Evolutionary conservation across 2,329 filamentous ascomycete genomes (phyloP), one percentile per base, ranked within the genome.

Genomic region (Aspergillus sp.): DNA sequence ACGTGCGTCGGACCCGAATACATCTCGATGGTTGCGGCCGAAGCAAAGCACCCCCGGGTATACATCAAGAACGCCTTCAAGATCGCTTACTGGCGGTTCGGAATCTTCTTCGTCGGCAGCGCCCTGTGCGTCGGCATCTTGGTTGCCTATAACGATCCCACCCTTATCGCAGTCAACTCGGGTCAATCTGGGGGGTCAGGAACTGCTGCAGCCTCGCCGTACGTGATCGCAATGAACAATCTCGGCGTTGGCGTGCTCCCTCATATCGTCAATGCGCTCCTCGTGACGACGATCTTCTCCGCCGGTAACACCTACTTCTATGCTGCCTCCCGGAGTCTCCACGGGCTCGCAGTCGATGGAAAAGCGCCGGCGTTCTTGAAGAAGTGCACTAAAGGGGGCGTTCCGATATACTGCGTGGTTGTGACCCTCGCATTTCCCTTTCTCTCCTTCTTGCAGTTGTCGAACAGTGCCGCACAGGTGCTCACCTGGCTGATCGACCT

Each of bases 41-140:
- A 90, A 66, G 82, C 86, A 1, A 82, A 86, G 61, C 86, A 88
- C 56, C 87, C 88, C 0, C 81, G 86, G 3, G 73, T 74, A 11
- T 81, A 86, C 32, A 84, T 93, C 72, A 88, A 88, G 1, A 82
- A 81, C 19, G 89, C 88, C 1, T 91, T 86, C 70, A 89, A 89
- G 54, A 84, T 86, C 47, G 86, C 91, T 1, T 90, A 90, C 67
- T 88, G 87, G 69, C 86, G 89, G n/a, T 77, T 93, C 41, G 84
- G 86, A 0, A 73, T 83, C 13, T 92, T 92, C 70, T 91, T 91
- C 71, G 81, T 89, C 34, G 79, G 88, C 2, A 87, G 88, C 1
- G 84, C 87, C 0, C 77, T 93, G 4, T 82, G 80, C 14, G 84
- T 89, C 2, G 87, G 87, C 5, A 85, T 90, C 48, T 68, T 89